phyloP scores from a whole-genome alignment of 75 land plant genomes.

The Azolla pinnata region DNA sequence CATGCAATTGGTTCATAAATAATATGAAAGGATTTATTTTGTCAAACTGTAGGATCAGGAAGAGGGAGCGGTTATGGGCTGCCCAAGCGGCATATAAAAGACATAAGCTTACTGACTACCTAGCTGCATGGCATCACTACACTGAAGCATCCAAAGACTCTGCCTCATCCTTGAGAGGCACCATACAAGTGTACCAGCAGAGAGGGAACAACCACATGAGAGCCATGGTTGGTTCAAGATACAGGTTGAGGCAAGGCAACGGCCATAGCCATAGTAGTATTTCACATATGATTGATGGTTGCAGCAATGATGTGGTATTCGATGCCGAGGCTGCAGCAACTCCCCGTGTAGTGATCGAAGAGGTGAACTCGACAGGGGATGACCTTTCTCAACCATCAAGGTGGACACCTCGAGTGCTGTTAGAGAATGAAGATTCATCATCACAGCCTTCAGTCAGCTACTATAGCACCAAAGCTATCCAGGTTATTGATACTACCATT shows the following conservation, averaged over 20 bases:
- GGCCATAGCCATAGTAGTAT: not conserved
- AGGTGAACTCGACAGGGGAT: conserved; percentile 4
- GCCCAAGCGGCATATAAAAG: conserved; percentile 12
- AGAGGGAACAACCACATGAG: not conserved
- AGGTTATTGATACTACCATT: no score
- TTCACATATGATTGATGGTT: no score
- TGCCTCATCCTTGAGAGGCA: conserved; percentile 7
- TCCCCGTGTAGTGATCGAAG: conserved; percentile 2
- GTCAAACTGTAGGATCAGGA: conserved; percentile 3
- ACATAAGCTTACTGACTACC: conserved; percentile 12
- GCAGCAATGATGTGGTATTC: not conserved
- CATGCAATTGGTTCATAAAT: no score
- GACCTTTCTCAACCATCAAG: not conserved
- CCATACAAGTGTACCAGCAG: conserved; percentile 9
- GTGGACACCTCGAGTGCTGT: not conserved
- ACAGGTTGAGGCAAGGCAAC: not conserved
- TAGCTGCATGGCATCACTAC: conserved; percentile 13
- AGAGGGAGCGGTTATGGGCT: conserved; percentile 8
- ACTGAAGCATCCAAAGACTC: conserved; percentile 12
- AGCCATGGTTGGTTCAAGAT: not conserved
- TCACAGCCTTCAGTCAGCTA: no score
- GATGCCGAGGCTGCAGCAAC: no score
- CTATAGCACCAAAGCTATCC: no score
- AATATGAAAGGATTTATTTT: not conserved
- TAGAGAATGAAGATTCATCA: not conserved